Evolutionary conservation across 2,329 filamentous ascomycete genomes (phyloP).

Genomic region (Colletotrichum tabaci): DNA sequence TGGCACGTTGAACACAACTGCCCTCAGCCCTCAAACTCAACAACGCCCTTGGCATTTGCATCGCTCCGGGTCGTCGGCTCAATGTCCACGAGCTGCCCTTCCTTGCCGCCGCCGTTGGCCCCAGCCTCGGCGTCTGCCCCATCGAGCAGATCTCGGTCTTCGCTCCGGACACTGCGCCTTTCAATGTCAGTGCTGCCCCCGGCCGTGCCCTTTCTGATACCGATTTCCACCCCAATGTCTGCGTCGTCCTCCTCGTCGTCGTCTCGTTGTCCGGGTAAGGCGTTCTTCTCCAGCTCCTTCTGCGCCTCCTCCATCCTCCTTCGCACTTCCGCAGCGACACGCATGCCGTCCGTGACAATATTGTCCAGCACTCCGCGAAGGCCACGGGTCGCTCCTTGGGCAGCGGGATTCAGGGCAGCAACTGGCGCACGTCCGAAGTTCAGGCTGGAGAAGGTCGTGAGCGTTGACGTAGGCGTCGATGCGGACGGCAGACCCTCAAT

Average conservation of each 20-base stretch:
- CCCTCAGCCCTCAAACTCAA: conserved; percentile 59
- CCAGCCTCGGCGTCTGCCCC: conserved; percentile 81
- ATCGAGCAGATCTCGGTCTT: conserved; percentile 79
- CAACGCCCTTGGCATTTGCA: conserved; percentile 54
- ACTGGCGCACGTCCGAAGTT: conserved; percentile 66
- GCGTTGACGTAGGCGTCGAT: conserved; percentile 67
- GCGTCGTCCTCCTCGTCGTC: conserved; percentile 81
- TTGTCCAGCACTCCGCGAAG: conserved; percentile 95
- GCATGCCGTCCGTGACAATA: conserved; percentile 97
- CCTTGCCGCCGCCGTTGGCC: conserved; percentile 53
- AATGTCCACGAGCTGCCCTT: conserved; percentile 54
- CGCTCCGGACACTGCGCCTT: conserved; percentile 74
- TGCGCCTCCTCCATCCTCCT: conserved; percentile 97
- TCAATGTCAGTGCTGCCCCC: conserved; percentile 70
- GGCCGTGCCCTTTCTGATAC: conserved; percentile 54
- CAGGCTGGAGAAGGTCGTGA: conserved; percentile 88
- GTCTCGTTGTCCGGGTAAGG: conserved; percentile 72
- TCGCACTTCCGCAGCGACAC: conserved; percentile 92
- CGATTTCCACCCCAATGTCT: conserved; percentile 61
- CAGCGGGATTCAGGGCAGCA: conserved; percentile 55
- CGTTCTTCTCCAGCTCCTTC: conserved; percentile 88
- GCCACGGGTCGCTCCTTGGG: conserved; percentile 77
- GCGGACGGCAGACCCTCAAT: conserved; percentile 71
- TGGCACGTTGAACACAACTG: not conserved
- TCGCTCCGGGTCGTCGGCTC: conserved; percentile 48